Percentiles rank a stretch among this genome's conserved stretches.
phyloP scores from a whole-genome alignment of 345 rosid species.

The Boechera divaricarpa region DNA sequence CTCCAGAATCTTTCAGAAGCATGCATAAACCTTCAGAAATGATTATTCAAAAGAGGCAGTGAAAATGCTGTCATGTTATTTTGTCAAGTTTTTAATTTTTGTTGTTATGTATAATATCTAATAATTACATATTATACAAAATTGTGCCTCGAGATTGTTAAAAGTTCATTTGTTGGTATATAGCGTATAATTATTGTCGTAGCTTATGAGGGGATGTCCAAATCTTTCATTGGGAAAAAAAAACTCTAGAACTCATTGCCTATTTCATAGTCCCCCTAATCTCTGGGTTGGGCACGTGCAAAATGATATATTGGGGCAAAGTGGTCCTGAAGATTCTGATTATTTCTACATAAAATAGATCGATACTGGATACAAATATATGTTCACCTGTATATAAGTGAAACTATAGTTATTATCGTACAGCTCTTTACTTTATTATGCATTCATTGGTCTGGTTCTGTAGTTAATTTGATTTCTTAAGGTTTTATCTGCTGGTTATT shows the following conservation, averaged over 20 bases:
- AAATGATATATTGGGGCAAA: slow-evolving; percentile 19
- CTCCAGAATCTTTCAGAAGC: slow-evolving; percentile 5
- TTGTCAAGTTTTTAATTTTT: background rate
- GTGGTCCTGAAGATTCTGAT: slow-evolving; percentile 16
- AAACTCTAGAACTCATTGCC: background rate
- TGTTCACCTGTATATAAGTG: background rate
- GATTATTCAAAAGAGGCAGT: background rate
- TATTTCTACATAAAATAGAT: slow-evolving; percentile 17
- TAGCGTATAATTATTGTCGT: background rate
- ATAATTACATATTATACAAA: background rate
- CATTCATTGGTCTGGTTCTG: slow-evolving; percentile 1
- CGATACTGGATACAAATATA: background rate
- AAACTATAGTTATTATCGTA: background rate
- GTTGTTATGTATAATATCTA: background rate
- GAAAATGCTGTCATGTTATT: slow-evolving; percentile 8
- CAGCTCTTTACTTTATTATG: slow-evolving; percentile 9
- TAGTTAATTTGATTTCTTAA: background rate
- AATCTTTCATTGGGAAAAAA: background rate
- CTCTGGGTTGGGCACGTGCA: slow-evolving; percentile 5
- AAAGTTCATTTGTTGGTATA: background rate
- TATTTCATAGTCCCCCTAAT: background rate
- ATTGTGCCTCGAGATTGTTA: background rate
- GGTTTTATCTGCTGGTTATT: slow-evolving; percentile 19
- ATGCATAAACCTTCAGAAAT: background rate
- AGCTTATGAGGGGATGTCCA: background rate